A percentile compares a stretch with the other conserved stretches of the same genome.
phyloP scores from a whole-genome alignment of 2,329 filamentous ascomycete species.

The Phialocephala subalpina region DNA sequence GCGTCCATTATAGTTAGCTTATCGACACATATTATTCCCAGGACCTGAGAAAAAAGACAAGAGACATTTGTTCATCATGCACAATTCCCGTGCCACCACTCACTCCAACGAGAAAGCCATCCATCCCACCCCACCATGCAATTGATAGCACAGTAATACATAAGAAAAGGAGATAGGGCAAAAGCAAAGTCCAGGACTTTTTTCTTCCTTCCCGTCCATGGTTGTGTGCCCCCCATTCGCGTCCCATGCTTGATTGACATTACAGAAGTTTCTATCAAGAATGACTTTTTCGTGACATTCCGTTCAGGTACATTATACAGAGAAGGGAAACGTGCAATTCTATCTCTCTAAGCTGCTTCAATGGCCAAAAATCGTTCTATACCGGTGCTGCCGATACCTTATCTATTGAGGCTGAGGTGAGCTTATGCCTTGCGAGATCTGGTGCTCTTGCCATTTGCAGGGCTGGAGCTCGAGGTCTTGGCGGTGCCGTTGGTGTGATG shows the following conservation, averaged over 20 bases:
- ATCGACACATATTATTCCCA: slow-evolving; percentile 22
- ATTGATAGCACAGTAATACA: slow-evolving; percentile 29
- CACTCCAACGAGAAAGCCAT: slow-evolving; percentile 18
- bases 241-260: slow-evolving; percentile 33
- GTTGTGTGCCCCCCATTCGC: slow-evolving; percentile 5
- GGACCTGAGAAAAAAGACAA: not conserved
- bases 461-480: slow-evolving; percentile 47
- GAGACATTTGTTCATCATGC: slow-evolving; percentile 17
- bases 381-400: slow-evolving; percentile 24
- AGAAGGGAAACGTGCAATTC: slow-evolving; percentile 26
- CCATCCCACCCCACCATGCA: slow-evolving; percentile 10
- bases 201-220: slow-evolving; percentile 6
- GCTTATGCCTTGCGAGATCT: slow-evolving; percentile 46
- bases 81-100: not conserved
- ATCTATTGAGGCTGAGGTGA: slow-evolving; percentile 13
- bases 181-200: slow-evolving; percentile 9
- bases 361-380: slow-evolving; percentile 12
- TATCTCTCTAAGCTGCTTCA: slow-evolving; percentile 33
- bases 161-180: slow-evolving; percentile 23
- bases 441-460: slow-evolving; percentile 34
- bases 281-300: slow-evolving; percentile 21
- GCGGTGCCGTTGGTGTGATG: slow-evolving; percentile 53
- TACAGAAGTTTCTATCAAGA: slow-evolving; percentile 31
- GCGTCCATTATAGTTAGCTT: slow-evolving; percentile 18
- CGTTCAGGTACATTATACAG: slow-evolving; percentile 37